phyloP scores from a whole-genome alignment of 2,329 filamentous ascomycete genomes.

The Aureobasidium sp. region DNA sequence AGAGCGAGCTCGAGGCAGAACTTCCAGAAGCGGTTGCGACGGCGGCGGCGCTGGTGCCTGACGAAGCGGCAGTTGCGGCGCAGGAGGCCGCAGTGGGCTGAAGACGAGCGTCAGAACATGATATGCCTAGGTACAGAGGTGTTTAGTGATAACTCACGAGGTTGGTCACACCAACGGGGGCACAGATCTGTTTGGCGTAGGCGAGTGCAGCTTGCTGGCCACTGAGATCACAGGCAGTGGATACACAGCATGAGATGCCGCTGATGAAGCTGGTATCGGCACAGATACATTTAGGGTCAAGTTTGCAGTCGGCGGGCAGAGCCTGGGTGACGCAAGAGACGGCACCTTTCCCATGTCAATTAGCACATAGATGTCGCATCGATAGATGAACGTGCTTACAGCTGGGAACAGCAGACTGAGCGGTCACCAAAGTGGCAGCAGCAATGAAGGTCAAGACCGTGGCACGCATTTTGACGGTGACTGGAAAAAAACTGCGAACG shows the following conservation, averaged over 20 bases:
- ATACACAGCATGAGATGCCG: slow-evolving; percentile 13
- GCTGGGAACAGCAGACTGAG: not conserved
- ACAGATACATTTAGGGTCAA: slow-evolving; percentile 11
- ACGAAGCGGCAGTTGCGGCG: not conserved
- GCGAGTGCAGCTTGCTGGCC: slow-evolving; percentile 4
- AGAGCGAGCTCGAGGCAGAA: not conserved
- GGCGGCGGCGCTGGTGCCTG: not conserved
- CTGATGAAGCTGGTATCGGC: slow-evolving; percentile 10
- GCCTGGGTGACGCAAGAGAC: not conserved
- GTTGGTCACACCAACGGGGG: slow-evolving; percentile 10
- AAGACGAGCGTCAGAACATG: not conserved
- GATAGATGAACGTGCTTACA: not conserved
- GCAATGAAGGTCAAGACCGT: not conserved
- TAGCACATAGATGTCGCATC: not conserved
- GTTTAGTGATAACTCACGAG: not conserved
- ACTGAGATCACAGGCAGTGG: slow-evolving; percentile 1
- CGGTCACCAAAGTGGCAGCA: slow-evolving; percentile 1
- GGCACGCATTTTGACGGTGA: not conserved
- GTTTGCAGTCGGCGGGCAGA: slow-evolving; percentile 6
- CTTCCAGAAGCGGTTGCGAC: not conserved
- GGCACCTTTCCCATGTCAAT: not conserved
- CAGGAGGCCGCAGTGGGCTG: slow-evolving; percentile 3
- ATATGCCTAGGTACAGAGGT: rapidly evolving
- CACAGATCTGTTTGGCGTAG: slow-evolving; percentile 8
- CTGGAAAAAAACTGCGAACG: not conserved